Conservation (phyloP, 345 rosid genomes). For the Cardiospermum halicacabum region DNA sequence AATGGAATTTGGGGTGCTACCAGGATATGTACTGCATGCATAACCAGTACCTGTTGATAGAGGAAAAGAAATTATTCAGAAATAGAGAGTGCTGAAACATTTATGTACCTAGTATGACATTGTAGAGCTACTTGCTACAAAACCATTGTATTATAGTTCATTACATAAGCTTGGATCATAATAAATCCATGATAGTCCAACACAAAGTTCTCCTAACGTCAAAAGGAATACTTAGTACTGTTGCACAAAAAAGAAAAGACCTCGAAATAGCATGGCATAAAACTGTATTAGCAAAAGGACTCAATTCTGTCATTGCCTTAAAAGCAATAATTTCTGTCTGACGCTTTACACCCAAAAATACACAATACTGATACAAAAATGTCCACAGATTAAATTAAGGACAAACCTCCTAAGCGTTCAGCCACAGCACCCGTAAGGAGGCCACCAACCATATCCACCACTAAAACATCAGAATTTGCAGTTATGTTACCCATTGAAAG, state of each 20-base stretch:
- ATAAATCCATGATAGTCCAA: not conserved
- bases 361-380: not conserved
- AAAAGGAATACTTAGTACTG: not conserved
- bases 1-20: conserved; percentile 48
- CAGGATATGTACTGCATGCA: conserved; percentile 64
- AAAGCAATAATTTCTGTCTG: not conserved
- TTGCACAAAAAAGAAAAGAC: not conserved
- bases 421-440: conserved; percentile 94
- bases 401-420: conserved; percentile 80
- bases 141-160: not conserved
- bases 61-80: conserved; percentile 10
- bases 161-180: not conserved
- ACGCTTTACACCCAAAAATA: too few species aligned
- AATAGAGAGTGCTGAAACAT: not conserved
- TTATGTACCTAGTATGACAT: not conserved
- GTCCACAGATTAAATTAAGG: not conserved
- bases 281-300: not conserved
- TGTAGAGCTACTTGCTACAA: not conserved
- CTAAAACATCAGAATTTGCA: conserved; percentile 72
- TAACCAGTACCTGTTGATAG: conserved; percentile 61
- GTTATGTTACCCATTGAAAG: conserved; percentile 85
- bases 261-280: not conserved
- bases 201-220: not conserved
- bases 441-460: conserved; percentile 90
- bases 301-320: not conserved